These are phyloP conservation scores for Oryza brachyantha DNA, from an alignment of 176 grass and related monocot genomes.

Conservation along the genomic window DNA sequence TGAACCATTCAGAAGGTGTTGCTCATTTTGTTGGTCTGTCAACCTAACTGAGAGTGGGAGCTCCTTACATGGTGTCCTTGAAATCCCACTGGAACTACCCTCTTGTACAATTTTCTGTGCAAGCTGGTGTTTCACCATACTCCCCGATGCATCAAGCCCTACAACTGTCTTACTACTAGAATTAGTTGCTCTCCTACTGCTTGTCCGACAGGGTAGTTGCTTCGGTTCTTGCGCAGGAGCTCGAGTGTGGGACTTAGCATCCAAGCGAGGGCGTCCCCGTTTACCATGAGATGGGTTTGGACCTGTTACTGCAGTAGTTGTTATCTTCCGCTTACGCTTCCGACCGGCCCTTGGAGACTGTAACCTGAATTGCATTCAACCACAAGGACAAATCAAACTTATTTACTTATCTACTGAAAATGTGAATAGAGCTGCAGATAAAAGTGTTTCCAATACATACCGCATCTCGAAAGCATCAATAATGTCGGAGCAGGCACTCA, in stretches of 20 bases:
- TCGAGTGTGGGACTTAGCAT: constrained; percentile 13
- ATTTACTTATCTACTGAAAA: not conserved
- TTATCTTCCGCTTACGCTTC: constrained; percentile 56
- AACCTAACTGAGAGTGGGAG: constrained; percentile 35
- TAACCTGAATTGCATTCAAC: constrained; percentile 22
- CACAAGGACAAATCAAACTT: constrained; percentile 11
- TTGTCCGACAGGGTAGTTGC: constrained; percentile 35
- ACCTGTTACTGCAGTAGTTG: constrained; percentile 10
- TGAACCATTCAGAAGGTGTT: constrained; percentile 35
- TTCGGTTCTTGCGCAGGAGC: constrained; percentile 29
- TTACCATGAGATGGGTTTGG: constrained; percentile 41
- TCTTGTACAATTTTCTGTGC: constrained; percentile 9
- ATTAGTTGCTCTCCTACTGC: constrained; percentile 40
- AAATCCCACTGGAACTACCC: constrained; percentile 34
- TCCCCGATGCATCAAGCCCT: constrained; percentile 17
- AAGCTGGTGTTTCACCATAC: constrained; percentile 10
- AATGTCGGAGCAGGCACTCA: constrained; percentile 62
- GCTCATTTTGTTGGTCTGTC: constrained; percentile 40
- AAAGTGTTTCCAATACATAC: constrained; percentile 26
- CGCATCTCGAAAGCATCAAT: constrained; percentile 65
- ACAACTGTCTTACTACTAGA: constrained; percentile 31
- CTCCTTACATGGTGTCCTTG: constrained; percentile 28
- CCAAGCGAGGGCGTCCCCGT: constrained; percentile 45
- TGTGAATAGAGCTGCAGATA: constrained; percentile 19
- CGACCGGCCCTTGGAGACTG: constrained; percentile 39